Base-by-base conservation (phyloP, 192 early-diverging fungal species). In the Gaertneriomyces sp. region DNA sequence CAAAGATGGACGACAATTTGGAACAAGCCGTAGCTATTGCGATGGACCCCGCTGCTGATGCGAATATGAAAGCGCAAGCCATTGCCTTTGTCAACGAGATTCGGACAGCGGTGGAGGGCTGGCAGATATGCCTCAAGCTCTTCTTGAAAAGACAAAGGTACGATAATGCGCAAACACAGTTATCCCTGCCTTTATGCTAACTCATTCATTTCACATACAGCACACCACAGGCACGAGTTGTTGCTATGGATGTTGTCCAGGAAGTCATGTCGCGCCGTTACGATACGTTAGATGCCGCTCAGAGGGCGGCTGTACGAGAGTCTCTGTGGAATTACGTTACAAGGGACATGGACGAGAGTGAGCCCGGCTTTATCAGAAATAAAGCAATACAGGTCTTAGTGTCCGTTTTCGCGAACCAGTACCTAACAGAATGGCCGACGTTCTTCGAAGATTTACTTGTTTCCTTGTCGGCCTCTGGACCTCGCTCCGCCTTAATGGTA, bases 391-490 rank as follows among this genome's bases (percentile, higher is more conserved):
- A 90, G 59, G 81, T 89, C 17, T 73, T 98, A 12, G 88, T 92
- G 14, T 63, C 93, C 44, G 71, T 98, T 4, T 92, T 92, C 70
- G 72, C 85, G n/a, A 80, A 87, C 56, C 81, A 87, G 63, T 97
- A 94, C 64, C 90, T 89, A n/a, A 77, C 82, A 43, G 82, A 82
- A 45, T 98, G 95, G 95, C 87, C 87, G 8, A 79, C 87, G 5
- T 95, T 98, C 73, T 90, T 96, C 50, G 85, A 88, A 43, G 93
- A 98, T 58, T 77, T 96, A 65, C 74, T 98, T 11, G 70, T 79
- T 7, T 71, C 93, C 60, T 64, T 89, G 19, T 20, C 20, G 33
- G 8, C 58, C 8, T 39, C 46, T 8, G 58, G 57, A 6, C 68
- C 53, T 7, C 72, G 68, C 17, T 69, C 75, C n/a, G 73, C 77